phyloP scores from a whole-genome alignment of 495 filamentous ascomycete genomes.

The Aspergillus cristatus region DNA sequence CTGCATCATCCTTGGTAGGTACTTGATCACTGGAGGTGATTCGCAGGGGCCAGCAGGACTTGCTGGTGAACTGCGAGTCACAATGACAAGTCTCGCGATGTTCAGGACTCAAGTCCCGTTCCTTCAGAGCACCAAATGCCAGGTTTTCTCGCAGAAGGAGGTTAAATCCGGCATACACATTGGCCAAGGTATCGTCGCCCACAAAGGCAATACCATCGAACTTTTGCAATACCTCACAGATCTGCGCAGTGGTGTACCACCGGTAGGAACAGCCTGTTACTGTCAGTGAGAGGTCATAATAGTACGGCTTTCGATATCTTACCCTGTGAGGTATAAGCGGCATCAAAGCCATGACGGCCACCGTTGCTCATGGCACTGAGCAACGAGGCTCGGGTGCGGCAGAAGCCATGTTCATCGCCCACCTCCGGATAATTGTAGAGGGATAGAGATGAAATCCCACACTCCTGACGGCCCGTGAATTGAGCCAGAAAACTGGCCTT shows the following conservation, averaged over 20 bases:
- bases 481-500: constrained; percentile 30
- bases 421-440: constrained; percentile 29
- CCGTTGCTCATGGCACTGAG: constrained; percentile 39
- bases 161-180: constrained; percentile 40
- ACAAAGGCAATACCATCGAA: constrained; percentile 38
- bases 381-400: constrained; percentile 26
- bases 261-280: constrained; percentile 33
- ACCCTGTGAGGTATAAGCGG: constrained; percentile 32
- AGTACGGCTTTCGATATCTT: constrained; percentile 1
- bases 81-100: constrained; percentile 29
- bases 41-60: constrained; percentile 21
- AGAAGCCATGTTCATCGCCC: constrained; percentile 17
- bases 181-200: constrained; percentile 34
- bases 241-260: constrained; percentile 36
- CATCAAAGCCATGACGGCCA: constrained; percentile 38
- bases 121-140: constrained; percentile 30
- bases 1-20: constrained; percentile 6
- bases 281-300: not conserved
- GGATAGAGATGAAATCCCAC: constrained; percentile 31
- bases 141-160: constrained; percentile 38
- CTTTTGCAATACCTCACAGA: constrained; percentile 41
- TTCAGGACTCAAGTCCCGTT: constrained; percentile 28
- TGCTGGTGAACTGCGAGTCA: constrained; percentile 31
- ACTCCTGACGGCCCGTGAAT: constrained; percentile 37
- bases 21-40: constrained; percentile 28